phyloP scores from a whole-genome alignment of 2,329 filamentous ascomycete species.

The Ambrosiella cleistominuta region DNA sequence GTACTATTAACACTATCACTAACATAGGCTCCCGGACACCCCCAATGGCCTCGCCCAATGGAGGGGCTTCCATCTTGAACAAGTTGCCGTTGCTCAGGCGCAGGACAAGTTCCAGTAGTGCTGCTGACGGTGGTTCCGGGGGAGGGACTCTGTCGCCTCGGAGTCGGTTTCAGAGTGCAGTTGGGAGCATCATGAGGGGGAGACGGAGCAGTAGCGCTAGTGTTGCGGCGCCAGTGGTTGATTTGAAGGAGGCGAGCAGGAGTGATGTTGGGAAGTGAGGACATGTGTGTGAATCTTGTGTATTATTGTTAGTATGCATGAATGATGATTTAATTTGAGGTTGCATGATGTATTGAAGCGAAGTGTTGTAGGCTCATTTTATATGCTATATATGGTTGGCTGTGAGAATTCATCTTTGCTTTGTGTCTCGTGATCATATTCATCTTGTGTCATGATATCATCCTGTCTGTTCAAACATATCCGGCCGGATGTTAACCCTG shows the following conservation, averaged over 20 bases:
- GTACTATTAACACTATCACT: not conserved
- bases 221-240: not conserved
- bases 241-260: not conserved
- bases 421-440: too few species aligned
- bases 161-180: not conserved
- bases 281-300: not conserved
- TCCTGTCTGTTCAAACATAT: too few species aligned
- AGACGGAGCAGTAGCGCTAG: not conserved
- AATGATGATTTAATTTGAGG: too few species aligned
- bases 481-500: too few species aligned
- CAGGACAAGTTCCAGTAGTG: conserved; percentile 1
- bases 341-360: too few species aligned
- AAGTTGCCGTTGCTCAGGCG: conserved; percentile 3
- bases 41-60: not conserved
- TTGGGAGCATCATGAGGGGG: not conserved
- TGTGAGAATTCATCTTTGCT: too few species aligned
- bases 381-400: too few species aligned
- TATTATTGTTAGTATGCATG: not conserved
- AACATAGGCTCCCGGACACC: not conserved
- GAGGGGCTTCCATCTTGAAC: not conserved
- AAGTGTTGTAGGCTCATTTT: too few species aligned
- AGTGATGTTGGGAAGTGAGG: not conserved
- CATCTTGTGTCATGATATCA: too few species aligned
- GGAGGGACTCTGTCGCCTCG: not conserved
- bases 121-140: not conserved